phyloP scores from a whole-genome alignment of 768 basidiomycete genomes.

The Phlegmacium glaucopus region DNA sequence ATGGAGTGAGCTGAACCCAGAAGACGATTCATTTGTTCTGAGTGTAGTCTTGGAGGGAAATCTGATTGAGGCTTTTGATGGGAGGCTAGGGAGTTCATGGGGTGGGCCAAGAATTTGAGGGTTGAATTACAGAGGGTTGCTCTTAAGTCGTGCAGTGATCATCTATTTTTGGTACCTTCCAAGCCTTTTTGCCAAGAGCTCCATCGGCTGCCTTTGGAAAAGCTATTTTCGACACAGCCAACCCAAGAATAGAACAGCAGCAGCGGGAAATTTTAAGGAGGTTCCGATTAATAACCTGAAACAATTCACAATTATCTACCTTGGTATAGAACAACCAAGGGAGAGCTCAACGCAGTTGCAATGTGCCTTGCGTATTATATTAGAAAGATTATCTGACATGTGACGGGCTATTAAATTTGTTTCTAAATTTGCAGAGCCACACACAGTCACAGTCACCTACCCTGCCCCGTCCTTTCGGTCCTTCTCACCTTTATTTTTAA shows the following conservation, averaged over 20 bases:
- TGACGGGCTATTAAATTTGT: constrained; percentile 15
- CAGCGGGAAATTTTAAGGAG: background rate
- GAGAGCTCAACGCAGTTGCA: background rate
- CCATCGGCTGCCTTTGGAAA: constrained; percentile 16
- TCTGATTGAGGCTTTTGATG: constrained; percentile 26
- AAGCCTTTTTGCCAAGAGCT: constrained; percentile 47
- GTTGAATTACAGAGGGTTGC: constrained; percentile 31
- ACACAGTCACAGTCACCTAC: constrained; percentile 6
- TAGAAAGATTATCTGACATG: constrained; percentile 7
- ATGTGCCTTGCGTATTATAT: constrained; percentile 5
- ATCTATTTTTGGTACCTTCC: constrained; percentile 44
- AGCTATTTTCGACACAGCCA: constrained; percentile 39
- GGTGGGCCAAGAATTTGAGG: constrained; percentile 39
- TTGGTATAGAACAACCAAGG: too few relatives aligned
- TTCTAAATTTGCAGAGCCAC: constrained; percentile 20
- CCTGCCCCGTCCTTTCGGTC: constrained; percentile 15
- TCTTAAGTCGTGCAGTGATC: constrained; percentile 41
- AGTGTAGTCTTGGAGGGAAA: constrained; percentile 22
- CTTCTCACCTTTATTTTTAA: constrained; percentile 16
- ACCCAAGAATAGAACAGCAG: constrained; percentile 25
- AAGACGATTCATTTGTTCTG: constrained; percentile 33
- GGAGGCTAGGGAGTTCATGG: constrained; percentile 34
- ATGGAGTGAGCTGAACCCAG: constrained; percentile 35
- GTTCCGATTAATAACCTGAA: background rate
- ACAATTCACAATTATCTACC: too few relatives aligned